Evolutionary conservation across 2,329 filamentous ascomycete genomes (phyloP), one percentile per base, ranked within the genome.

Genomic region (Niveomyces coronatus): DNA sequence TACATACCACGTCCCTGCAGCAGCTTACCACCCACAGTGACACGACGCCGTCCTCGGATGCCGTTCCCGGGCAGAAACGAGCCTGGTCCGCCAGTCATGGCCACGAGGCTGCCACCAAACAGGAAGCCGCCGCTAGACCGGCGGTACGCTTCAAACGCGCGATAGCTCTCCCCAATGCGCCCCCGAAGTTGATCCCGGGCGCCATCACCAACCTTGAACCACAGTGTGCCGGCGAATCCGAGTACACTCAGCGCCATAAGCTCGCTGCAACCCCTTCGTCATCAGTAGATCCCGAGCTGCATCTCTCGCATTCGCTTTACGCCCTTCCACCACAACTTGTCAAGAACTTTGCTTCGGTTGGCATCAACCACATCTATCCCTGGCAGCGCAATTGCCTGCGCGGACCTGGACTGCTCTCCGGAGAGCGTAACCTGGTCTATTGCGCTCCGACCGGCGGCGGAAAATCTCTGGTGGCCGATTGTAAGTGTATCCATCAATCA

Each of bases 361-460:
- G 82, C n/a, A 81, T 88, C 40, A 71, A 66, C 28, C 72, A 70
- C 46, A 87, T 87, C 42, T 87, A 87, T 49, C 79, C 80, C 3
- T 88, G 83, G 83, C 83, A 87, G 56, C 81, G 81, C 35, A 76
- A 78, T 41, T 88, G 83, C 50, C 65, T 88, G 7, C 64, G 81
- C 37, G 76, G 76, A 0, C 75, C 74, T 4, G 79, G 81, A 0
- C 64, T 86, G 14, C 62, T 88, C 10, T 56, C 63, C 5, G 82
- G 82, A 13, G 64, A 74, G 35, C 74, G 68, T 45, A 86, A 85
- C 48, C 64, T 88, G 9, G 78, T 87, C n/a, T 88, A 87, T 52
- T 83, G 78, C 30, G 83, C 83, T 7, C 83, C 83, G 0, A 87
- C 83, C 0, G 82, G 82, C 4, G 82, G 82, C 28, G 83, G 83